Percentiles rank a stretch among this genome's conserved stretches.
Evolutionary conservation across 1,139 yeast species (phyloP).

Genomic region (Geotrichum histeridarum): DNA sequence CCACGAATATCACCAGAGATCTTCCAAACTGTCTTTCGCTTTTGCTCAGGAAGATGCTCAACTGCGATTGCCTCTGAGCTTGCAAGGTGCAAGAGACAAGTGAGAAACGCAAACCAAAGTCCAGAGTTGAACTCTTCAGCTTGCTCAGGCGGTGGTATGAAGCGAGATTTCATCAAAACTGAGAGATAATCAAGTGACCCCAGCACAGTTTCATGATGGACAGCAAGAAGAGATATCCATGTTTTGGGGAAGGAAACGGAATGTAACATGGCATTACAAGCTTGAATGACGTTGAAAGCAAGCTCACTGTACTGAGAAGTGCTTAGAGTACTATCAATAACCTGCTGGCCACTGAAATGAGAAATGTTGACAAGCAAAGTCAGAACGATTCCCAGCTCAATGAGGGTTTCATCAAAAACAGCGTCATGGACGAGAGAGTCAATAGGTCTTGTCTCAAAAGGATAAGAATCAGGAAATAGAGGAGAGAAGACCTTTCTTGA

Average conservation of each 20-base stretch:
- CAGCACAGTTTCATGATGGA: slow-evolving; percentile 50
- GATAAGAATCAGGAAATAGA: slow-evolving; percentile 66
- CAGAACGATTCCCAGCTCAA: slow-evolving; percentile 52
- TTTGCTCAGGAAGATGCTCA: slow-evolving; percentile 51
- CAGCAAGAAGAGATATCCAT: slow-evolving; percentile 36
- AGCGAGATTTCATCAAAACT: slow-evolving; percentile 30
- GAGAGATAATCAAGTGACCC: slow-evolving; percentile 57
- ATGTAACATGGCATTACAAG: slow-evolving; percentile 40
- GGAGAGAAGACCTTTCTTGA: slow-evolving; percentile 30
- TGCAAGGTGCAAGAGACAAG: slow-evolving; percentile 54
- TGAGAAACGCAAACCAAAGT: slow-evolving; percentile 50
- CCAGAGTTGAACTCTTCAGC: slow-evolving; percentile 56
- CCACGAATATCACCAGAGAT: slow-evolving; percentile 63
- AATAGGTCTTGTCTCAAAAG: slow-evolving; percentile 60
- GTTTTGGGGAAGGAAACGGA: slow-evolving; percentile 41
- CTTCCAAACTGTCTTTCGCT: slow-evolving; percentile 63
- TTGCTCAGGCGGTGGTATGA: slow-evolving; percentile 53
- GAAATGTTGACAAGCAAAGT: slow-evolving; percentile 38
- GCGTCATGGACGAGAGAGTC: slow-evolving; percentile 74
- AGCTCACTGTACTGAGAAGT: slow-evolving; percentile 42
- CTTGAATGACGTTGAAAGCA: slow-evolving; percentile 37
- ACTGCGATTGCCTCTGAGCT: slow-evolving; percentile 37
- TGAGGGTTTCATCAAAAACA: slow-evolving; percentile 62
- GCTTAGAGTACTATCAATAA: slow-evolving; percentile 47
- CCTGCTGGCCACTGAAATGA: slow-evolving; percentile 47